Base-by-base conservation (phyloP, 495 filamentous ascomycete genomes). In the Amorphotheca resinae region DNA sequence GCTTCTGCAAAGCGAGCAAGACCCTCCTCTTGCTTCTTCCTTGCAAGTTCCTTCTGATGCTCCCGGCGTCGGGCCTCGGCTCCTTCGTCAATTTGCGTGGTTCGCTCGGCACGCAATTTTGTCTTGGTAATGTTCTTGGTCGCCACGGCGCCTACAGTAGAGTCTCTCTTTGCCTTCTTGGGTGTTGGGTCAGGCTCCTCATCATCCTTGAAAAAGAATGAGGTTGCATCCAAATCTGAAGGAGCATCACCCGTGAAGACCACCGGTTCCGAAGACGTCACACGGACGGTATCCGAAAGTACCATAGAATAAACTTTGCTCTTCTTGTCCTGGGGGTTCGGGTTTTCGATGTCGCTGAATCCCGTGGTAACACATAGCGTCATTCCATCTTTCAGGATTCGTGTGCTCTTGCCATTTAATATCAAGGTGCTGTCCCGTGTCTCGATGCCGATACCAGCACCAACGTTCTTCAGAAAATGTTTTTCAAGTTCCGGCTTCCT, bases 181-280 rank as follows among this genome's bases (percentile, higher is more conserved):
- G 72, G 70, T 0, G 72, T 66, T 15, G 72, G 70, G 55, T 74
- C 62, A 12, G 72, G 77, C 51, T 88, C 84, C 48, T 82, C 77
- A 39, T 88, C 84, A 52, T 89, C 87, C 55, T 93, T 91, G 65
- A 98, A 98, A 64, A 93, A 96, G 66, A 98, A 98, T 0, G 87
- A 91, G 1, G 85, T 83, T 0, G 86, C 84, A 52, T 95, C 89
- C 49, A 88, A 75, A 53, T 95, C 89, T 25, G 80, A 78, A 6
- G 89, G 78, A 3, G 87, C 88, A 52, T 91, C 86, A 42, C 84
- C 87, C 25, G 93, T 99, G 63, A 96, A 96, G 21, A 95, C 77
- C 6, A 82, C 76, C 5, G 85, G 75, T 5, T 87, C 84, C 42
- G 59, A 68, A n/a, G 73, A 59, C 2, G 79, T 79, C 30, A 95